Percentiles rank a stretch among this genome's conserved stretches.
These are phyloP conservation scores for Colletotrichum sublineola DNA, from an alignment of 2,329 filamentous ascomycete genomes.

Conservation along the genomic window DNA sequence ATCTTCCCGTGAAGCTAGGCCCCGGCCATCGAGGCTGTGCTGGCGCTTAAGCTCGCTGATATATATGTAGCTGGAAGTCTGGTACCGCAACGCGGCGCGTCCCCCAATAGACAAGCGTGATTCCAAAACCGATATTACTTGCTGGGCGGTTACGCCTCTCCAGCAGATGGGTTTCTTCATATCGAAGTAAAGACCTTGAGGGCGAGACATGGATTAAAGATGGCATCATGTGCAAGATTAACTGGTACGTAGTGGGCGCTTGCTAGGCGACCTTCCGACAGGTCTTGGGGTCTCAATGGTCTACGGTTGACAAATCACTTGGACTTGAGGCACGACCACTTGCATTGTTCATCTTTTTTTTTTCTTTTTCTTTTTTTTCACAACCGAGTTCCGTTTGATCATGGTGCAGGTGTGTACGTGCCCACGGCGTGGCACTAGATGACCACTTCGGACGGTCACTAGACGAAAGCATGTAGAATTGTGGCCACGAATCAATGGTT, in stretches of 20 bases:
- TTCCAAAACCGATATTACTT: neutral
- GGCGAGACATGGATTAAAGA: neutral
- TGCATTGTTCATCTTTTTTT: neutral
- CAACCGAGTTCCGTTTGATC: neutral
- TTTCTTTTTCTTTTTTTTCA: constrained; percentile 14
- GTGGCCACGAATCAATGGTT: neutral
- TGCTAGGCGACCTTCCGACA: constrained; percentile 12
- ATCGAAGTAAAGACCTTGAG: neutral
- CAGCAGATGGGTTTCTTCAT: neutral
- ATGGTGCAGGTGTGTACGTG: neutral
- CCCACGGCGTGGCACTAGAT: neutral
- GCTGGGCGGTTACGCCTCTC: neutral
- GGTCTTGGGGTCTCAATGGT: neutral
- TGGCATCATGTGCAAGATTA: constrained; percentile 16
- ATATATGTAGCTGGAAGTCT: neutral
- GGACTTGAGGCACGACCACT: constrained; percentile 17
- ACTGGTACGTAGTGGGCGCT: constrained; percentile 21
- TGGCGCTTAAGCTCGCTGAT: constrained; percentile 15
- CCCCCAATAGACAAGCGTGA: neutral
- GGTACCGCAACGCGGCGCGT: neutral
- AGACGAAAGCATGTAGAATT: constrained; percentile 5
- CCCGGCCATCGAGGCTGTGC: constrained; percentile 20
- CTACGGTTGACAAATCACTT: neutral
- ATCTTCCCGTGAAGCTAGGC: neutral
- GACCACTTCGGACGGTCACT: constrained; percentile 12